A percentile compares a stretch with the other conserved stretches of the same genome.
Evolutionary conservation across 805 yeast genomes (phyloP).

Genomic region (Zygotorulaspora sp.): DNA sequence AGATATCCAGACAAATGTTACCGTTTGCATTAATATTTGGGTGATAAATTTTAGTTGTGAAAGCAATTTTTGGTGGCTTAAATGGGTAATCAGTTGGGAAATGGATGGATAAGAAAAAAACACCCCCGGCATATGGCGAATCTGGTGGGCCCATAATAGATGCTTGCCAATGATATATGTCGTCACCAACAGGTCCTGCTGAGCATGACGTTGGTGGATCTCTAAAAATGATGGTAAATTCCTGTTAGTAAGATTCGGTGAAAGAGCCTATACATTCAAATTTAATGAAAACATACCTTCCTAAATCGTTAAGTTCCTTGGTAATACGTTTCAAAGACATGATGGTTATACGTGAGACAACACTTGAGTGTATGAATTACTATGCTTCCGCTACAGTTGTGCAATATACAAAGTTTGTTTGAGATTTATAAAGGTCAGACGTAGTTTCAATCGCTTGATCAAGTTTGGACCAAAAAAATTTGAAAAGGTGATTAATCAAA

Average conservation of each 20-base stretch:
- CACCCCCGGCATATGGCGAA: conserved; percentile 87
- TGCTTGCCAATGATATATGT: conserved; percentile 98
- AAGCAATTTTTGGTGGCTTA: conserved; percentile 92
- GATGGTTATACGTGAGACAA: conserved; percentile 2
- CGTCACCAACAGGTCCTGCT: conserved; percentile 98
- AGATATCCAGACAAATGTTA: conserved; percentile 91
- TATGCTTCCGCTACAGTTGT: not conserved
- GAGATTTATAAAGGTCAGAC: not conserved
- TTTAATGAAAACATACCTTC: conserved; percentile 60
- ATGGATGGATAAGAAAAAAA: conserved; percentile 90
- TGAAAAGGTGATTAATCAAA: conserved; percentile 1
- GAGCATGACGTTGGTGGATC: conserved; percentile 99
- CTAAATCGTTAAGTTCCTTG: conserved; percentile 92
- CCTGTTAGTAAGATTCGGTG: too few species aligned
- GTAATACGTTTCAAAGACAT: conserved; percentile 95
- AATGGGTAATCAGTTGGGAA: conserved; percentile 99
- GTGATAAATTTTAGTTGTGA: conserved; percentile 94
- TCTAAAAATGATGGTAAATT: conserved; percentile 46
- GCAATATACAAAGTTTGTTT: not conserved
- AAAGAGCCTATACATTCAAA: too few species aligned
- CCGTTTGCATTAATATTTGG: conserved; percentile 97
- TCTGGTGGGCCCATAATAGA: conserved; percentile 99
- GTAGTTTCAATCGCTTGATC: not conserved
- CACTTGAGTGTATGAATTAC: not conserved
- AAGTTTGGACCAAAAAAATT: conserved; percentile 1